Conservation (phyloP, 2,329 filamentous ascomycete species). For the Sphaceloma murrayae region DNA sequence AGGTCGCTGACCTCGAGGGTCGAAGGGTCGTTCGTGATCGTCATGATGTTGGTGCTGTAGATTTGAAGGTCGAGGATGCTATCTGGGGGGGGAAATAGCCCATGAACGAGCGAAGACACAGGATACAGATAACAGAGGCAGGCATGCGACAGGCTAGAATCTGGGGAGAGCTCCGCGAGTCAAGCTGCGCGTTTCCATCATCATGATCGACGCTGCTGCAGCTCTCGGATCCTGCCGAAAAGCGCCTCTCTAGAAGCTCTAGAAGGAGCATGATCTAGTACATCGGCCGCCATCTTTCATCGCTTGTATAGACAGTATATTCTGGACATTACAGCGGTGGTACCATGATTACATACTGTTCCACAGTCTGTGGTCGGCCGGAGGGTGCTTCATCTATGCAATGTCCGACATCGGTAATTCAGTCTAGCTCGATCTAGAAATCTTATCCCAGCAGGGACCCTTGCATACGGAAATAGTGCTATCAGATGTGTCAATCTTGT, state of each 20-base stretch:
- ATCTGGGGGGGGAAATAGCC: not conserved
- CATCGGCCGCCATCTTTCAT: too few species aligned
- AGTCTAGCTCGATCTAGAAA: too few species aligned
- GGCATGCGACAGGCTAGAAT: slow-evolving; percentile 11
- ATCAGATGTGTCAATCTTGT: not conserved
- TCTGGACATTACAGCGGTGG: too few species aligned
- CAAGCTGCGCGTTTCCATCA: not conserved
- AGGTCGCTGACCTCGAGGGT: slow-evolving; percentile 55
- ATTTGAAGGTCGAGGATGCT: not conserved
- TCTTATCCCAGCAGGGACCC: too few species aligned
- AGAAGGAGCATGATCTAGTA: too few species aligned
- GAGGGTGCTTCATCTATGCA: too few species aligned
- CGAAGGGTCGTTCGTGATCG: slow-evolving; percentile 28
- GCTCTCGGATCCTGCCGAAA: not conserved
- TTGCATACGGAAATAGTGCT: not conserved
- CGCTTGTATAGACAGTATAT: too few species aligned
- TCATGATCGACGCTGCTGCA: slow-evolving; percentile 14
- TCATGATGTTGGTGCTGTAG: slow-evolving; percentile 22
- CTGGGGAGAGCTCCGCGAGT: slow-evolving; percentile 7
- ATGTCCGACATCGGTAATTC: too few species aligned
- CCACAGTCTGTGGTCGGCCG: too few species aligned
- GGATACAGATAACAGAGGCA: slow-evolving; percentile 6
- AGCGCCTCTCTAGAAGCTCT: too few species aligned
- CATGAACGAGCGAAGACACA: not conserved
- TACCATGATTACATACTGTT: too few species aligned